Evolutionary conservation across 495 filamentous ascomycete species (phyloP).

Genomic region (Lasiosphaeriaceae sp.): DNA sequence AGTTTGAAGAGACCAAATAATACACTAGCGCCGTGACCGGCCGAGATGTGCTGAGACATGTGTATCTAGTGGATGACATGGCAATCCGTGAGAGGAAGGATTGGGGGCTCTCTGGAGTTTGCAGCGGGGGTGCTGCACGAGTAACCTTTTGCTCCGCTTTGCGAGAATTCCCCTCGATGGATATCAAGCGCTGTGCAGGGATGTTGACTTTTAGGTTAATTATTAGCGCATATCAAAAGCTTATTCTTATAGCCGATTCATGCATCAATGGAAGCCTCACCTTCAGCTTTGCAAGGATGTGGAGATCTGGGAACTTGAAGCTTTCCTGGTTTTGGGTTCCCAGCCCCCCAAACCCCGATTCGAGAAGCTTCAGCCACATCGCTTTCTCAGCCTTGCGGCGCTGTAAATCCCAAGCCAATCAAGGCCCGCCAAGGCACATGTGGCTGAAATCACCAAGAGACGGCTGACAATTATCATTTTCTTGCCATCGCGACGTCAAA

Average conservation of each 20-base stretch:
- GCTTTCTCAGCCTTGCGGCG: slow-evolving; percentile 7
- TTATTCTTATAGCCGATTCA: no score
- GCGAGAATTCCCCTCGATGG: no score
- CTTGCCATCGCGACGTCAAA: not conserved
- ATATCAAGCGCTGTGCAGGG: no score
- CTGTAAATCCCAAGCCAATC: slow-evolving; percentile 7
- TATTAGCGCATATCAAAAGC: no score
- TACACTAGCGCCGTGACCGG: not conserved
- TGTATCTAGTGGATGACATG: slow-evolving; percentile 1
- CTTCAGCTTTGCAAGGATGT: no score
- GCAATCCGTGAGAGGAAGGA: not conserved
- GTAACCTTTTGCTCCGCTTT: no score
- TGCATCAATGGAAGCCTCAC: no score
- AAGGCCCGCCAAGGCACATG: slow-evolving; percentile 1
- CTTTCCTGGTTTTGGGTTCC: not conserved
- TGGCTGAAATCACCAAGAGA: not conserved
- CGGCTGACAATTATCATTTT: slow-evolving; percentile 2
- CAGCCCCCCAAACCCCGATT: not conserved
- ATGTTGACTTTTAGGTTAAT: no score
- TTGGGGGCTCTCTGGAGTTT: no score
- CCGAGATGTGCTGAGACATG: slow-evolving; percentile 1
- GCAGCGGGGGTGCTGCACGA: no score
- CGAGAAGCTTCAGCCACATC: slow-evolving; percentile 22
- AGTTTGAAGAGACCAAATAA: no score
- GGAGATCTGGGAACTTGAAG: not conserved